phyloP scores from a whole-genome alignment of 495 filamentous ascomycete genomes.

The Hypoxylon intermedium region DNA sequence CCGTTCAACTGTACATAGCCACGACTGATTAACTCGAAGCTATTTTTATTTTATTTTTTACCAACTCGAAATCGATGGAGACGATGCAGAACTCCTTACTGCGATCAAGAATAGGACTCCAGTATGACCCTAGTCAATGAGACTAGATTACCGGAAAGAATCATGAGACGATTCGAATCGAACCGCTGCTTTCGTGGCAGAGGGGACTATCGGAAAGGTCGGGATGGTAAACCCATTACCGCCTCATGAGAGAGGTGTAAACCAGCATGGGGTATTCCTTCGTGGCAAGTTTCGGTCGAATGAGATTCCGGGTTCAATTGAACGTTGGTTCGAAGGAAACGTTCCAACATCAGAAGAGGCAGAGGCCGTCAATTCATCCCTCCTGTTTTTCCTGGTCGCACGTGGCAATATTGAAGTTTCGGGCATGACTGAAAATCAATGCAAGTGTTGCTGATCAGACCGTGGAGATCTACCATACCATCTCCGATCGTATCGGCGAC shows the following conservation, averaged over 20 bases:
- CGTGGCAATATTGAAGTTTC: slow-evolving; percentile 21
- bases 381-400: slow-evolving; percentile 2
- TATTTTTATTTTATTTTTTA: no score
- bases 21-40: no score
- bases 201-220: no score
- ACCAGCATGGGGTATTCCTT: neutral
- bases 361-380: neutral
- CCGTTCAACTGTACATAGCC: no score
- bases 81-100: no score
- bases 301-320: slow-evolving; percentile 3
- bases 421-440: slow-evolving; percentile 24
- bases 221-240: no score
- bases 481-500: slow-evolving; percentile 19
- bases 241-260: neutral
- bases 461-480: slow-evolving; percentile 19
- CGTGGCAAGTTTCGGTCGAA: slow-evolving; percentile 7
- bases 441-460: slow-evolving; percentile 6
- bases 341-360: slow-evolving; percentile 11
- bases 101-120: no score
- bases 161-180: no score
- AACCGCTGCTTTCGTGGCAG: no score
- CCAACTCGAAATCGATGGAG: no score
- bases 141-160: no score
- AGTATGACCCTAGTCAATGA: no score
- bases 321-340: neutral